Conservation (phyloP, 208 protist species). For the Dictyostelium gargantuum region DNA sequence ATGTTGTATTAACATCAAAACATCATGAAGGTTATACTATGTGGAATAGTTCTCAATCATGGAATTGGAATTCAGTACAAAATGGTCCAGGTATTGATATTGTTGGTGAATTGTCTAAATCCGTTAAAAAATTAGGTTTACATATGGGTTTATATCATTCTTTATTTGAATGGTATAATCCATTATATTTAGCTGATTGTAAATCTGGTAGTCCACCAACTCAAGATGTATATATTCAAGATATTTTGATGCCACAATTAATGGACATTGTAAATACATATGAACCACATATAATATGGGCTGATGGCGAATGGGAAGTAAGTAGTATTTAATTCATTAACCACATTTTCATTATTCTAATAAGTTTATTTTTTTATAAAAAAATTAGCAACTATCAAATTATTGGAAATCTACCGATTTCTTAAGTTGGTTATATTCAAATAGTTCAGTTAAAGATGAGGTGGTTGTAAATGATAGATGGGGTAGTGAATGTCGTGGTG, state of each 20-base stretch:
- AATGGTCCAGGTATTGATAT: constrained; percentile 40
- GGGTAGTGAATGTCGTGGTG: constrained; percentile 21
- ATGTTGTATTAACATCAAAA: constrained; percentile 78
- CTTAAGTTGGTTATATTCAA: constrained; percentile 74
- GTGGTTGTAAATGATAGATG: constrained; percentile 78
- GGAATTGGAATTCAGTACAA: constrained; percentile 76
- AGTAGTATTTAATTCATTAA: no score
- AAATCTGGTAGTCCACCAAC: background rate
- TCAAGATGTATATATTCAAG: constrained; percentile 31
- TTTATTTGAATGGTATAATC: constrained; percentile 72
- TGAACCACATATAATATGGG: constrained; percentile 73
- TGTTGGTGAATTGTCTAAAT: constrained; percentile 14
- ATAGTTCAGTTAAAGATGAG: constrained; percentile 64
- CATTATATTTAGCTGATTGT: constrained; percentile 64
- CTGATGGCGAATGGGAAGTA: constrained; percentile 60
- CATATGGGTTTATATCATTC: constrained; percentile 78
- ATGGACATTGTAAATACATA: constrained; percentile 74
- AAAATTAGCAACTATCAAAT: background rate
- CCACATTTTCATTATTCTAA: background rate
- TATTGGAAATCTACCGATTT: constrained; percentile 77
- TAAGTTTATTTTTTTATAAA: background rate
- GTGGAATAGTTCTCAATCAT: constrained; percentile 54
- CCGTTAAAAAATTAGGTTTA: constrained; percentile 52
- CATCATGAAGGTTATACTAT: constrained; percentile 80
- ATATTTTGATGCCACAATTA: constrained; percentile 66